Base-by-base conservation (phyloP, 208 protist genomes). In the Trypanosoma brucei region DNA sequence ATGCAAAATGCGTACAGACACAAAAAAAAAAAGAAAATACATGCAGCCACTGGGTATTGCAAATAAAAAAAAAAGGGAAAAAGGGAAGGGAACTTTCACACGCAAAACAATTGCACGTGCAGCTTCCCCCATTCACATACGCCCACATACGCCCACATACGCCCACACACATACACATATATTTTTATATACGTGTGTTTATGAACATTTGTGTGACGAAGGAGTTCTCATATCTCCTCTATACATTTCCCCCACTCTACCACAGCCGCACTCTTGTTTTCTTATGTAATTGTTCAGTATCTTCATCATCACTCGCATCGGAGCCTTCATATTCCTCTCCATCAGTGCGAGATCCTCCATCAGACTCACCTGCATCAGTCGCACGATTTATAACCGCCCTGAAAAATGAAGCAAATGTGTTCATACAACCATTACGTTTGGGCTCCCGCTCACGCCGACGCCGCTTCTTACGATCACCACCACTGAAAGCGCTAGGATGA, bases 341-440 rank as follows among this genome's bases (percentile, higher is more conserved):
- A 33, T 60, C 36, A 38, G 46, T 57, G 35, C 8, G n/a, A 9
- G 48, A 6, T 8, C 53, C 67, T 13, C 78, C 72, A 37, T 62
- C 60, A 34, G 64, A 66, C 54, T 77, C 75, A 35, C 66, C 61
- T 39, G 83, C 83, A 22, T 50, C 55, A 54, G 79, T 67, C 7
- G 78, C 77, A 48, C 81, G 76, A 22, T 66, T 59, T 40, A 76
- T 76, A 52, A 87, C 75, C 6, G 73, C 75, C 13, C 55, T 49
- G n/a, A 77, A 63, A 49, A 87, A 81, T 13, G 74, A 68, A 1
- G 37, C 39, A 30, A 82, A 59, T 34, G 60, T 68, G 31, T 49
- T 11, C n/a, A 78, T 45, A 14, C 50, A 63, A n/a, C 50, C 55
- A 7, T 7, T 13, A 48, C 9, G 49, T 38, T 22, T 7, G 8